A percentile compares a stretch with the other conserved stretches of the same genome.
These are phyloP conservation scores for Xylaria sp. DNA, from an alignment of 495 filamentous ascomycete genomes.

Conservation along the genomic window DNA sequence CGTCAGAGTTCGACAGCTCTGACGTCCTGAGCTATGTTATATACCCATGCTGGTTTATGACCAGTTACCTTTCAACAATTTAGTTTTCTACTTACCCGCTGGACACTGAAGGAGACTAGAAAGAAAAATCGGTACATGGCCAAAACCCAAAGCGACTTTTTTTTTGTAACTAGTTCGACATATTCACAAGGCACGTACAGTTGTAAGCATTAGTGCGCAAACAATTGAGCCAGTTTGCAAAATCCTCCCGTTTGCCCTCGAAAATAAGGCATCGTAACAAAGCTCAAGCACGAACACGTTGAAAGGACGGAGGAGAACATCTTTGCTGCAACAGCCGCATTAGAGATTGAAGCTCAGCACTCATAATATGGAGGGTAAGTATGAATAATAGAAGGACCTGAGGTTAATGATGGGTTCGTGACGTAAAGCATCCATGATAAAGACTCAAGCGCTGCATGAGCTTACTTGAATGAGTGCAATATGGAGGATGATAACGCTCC, in stretches of 20 bases:
- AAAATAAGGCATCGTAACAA: background rate
- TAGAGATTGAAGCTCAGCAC: background rate
- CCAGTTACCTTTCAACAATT: background rate
- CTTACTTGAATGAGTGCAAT: no score
- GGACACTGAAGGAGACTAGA: background rate
- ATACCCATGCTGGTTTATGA: background rate
- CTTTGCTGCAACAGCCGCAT: background rate
- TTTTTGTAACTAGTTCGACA: background rate
- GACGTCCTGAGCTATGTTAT: background rate
- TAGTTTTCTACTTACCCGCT: background rate
- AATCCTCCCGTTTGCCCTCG: background rate
- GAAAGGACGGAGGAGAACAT: background rate
- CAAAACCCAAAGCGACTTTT: background rate
- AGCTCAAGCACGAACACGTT: background rate
- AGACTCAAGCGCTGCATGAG: no score
- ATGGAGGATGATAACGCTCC: no score
- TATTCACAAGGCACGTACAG: background rate
- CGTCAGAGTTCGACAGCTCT: background rate
- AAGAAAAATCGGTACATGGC: background rate
- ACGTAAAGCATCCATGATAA: background rate
- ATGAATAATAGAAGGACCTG: no score
- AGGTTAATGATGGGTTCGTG: no score
- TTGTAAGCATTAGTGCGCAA: background rate
- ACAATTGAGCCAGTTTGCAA: background rate
- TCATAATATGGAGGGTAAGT: background rate